Base-by-base conservation (phyloP, 805 yeast species). In the Monosporozyma aerobia region DNA sequence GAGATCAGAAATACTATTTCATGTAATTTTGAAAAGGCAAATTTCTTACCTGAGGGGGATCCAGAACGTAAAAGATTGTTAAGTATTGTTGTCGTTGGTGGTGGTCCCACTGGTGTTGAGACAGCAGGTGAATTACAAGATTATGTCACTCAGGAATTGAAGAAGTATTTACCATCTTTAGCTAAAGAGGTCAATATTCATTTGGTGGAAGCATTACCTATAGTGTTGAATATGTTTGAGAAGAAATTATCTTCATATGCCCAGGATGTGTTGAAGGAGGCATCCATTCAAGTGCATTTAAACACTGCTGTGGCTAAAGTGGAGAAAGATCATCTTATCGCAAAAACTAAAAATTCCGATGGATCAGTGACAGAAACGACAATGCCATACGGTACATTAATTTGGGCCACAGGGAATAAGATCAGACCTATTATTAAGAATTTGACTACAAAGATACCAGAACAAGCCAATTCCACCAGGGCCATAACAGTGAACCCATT, bases 81-180 rank as follows among this genome's bases (percentile, higher is more conserved):
- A 70, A 85, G 87, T 54, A 78, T 88, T 56, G 92, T 90, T 51
- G 96, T 90, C 54, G 94, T 92, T 62, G 97, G 97, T 63, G 97
- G 97, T 73, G 97, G 97, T 59, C 97, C 97, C 67, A 90, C 97
- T 45, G 97, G 97, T 76, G 97, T 90, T 54, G 97, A 90, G 74
- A 85, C 90, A 59, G 96, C 97, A 56, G 97, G 96, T 69, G 97
- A 90, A 72, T 74, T 90, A 64, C 96, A 89, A 73, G 97, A 90
- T 72, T 90, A 88, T 73, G 88, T 90, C 56, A 89, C 85, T 69
- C 95, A 90, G 72, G 97, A 90, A 71, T 76, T 90, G 70, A 77
- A 77, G 68, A 86, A 84, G 71, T 87, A 89, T 81, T 83, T 87
- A 74, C 97, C 97, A 49, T 86, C 84, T 63, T 80, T 90, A 62